Base-by-base conservation (phyloP, 768 basidiomycete genomes). In the Lactarius evosmus region DNA sequence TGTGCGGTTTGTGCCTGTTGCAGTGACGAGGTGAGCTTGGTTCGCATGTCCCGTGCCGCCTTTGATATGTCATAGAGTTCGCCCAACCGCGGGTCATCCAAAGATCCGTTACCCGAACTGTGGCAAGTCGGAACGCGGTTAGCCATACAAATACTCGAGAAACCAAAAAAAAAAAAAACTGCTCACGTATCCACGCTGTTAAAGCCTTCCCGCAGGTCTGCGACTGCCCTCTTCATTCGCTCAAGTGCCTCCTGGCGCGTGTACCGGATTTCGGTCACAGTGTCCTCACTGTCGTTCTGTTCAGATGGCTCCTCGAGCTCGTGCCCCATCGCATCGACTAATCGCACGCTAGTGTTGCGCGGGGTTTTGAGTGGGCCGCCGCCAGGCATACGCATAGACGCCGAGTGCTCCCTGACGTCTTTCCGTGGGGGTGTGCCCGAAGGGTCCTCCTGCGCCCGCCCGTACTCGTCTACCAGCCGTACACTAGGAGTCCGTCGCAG, bases 391-490 rank as follows among this genome's bases (percentile, higher is more conserved):
- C 49, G 61, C 49, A 44, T 61, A 34, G 69, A 65, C 52, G 34
- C 60, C 25, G 67, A 70, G 25, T 62, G 62, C 38, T 75, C 72
- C 61, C 58, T 65, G 62, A 22, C 56, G 62, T 50, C 66, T 53
- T 58, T 56, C 50, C 56, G 65, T 33, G 52, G 72, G 67, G 59
- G 70, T 63, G 33, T 68, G 63, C 41, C 60, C 17, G 30, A 65
- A 22, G 27, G 27, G 34, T 59, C 57, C 17, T 54, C 58, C 49
- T 56, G 50, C n/a, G 46, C 51, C 33, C 55, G 62, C 51, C 89
- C 89, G 71, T 82, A 91, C 8, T 85, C 87, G 74, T 92, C 89
- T 30, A 91, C 75, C n/a, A 91, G 70, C 29, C 87, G 82, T 38
- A 91, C 79, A 55, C 77, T 77, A 7, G 82, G 79, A 0, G 80